Conservation (phyloP, 192 early-diverging fungal species). For the Backusella liffmaniae region DNA sequence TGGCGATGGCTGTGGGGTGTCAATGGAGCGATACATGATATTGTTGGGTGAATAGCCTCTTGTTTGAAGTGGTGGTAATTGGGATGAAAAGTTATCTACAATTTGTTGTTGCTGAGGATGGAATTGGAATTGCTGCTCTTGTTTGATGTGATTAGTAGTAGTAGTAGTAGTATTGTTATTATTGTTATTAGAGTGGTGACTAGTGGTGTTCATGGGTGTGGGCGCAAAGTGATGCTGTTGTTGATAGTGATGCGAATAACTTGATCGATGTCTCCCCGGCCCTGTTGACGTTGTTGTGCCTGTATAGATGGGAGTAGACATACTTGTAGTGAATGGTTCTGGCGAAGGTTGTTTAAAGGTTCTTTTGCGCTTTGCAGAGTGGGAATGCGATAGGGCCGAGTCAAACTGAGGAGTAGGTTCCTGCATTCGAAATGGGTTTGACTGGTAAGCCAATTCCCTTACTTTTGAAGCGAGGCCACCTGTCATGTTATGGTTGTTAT, state of each 20-base stretch:
- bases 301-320: conserved; percentile 16
- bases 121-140: not conserved
- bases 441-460: not conserved
- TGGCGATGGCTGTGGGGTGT: not conserved
- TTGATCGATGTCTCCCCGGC: not conserved
- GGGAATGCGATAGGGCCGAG: not conserved
- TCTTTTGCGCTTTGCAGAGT: conserved; percentile 16
- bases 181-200: not conserved
- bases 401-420: not conserved
- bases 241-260: not conserved
- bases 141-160: not conserved
- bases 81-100: conserved; percentile 21
- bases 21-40: not conserved
- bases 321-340: conserved; percentile 4
- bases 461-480: conserved; percentile 22
- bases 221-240: not conserved
- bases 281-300: not conserved
- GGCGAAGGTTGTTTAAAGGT: not conserved
- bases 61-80: conserved; percentile 27
- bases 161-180: not conserved
- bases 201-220: not conserved
- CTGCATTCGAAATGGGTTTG: not conserved
- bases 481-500: not conserved
- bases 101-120: conserved; percentile 2
- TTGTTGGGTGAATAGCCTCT: not conserved